Evolutionary conservation across 305 asterid species (phyloP), one percentile per base, ranked within the genome.

Genomic region (Withania somnifera): DNA sequence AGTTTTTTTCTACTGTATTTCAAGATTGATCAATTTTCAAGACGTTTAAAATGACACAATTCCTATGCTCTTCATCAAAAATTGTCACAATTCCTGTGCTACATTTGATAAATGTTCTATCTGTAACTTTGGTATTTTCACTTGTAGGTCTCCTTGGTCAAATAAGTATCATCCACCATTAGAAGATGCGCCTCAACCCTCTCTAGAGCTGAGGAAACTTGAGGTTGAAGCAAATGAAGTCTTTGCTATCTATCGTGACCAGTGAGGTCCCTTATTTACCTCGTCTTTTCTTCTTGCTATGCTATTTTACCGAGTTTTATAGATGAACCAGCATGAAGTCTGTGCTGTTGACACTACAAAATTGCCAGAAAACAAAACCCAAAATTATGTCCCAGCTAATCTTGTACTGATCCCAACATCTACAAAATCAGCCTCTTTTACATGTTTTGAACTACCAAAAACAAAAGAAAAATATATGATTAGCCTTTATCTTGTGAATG

Each of bases 221-320:
- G 99, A 96, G 90, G 85, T 92, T 82, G 99, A 96, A 89, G 99
- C 99, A 83, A 96, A 96, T 52, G 98, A 96, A 47, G 90, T 96
- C 82, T 96, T 96, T 86, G 87, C 98, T 47, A 77, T 94, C 84
- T 96, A 96, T 91, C 93, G 98, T 92, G 99, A 96, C 97, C 99
- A 96, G 99, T 96, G 93, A 94, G 97, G 97, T 91, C 89, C 97
- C 90, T 90, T 91, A 89, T 93, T 89, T 88, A 86, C 91, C 94
- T 90, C 91, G 60, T 91, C 83, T 82, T 87, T 90, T 89, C 60
- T 88, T 78, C 68, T 75, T 83, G 52, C 57, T 56, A 30, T n/a
- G 58, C 76, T 54, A 22, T 64, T 73, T 40, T 47, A 73, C 57
- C 26, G 26, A 5, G 30, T 42, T n/a, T 34, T 67, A 36, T 67